phyloP scores from a whole-genome alignment of 2,329 filamentous ascomycete genomes.

The Dryadomyces quercus-mongolicae region DNA sequence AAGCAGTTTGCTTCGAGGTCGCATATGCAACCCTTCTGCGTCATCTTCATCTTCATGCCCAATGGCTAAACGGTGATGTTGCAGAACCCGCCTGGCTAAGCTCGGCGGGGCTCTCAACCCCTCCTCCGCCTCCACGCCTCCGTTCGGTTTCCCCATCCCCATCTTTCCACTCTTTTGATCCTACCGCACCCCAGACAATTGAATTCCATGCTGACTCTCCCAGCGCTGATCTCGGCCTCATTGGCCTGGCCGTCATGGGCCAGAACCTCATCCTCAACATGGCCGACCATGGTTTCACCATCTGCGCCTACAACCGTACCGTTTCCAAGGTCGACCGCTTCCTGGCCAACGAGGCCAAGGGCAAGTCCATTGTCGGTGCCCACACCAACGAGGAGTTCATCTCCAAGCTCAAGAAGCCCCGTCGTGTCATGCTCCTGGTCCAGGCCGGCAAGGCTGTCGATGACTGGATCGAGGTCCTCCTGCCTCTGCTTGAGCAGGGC shows the following conservation, averaged over 20 bases:
- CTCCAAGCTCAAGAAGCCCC: constrained; percentile 91
- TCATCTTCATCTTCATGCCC: background rate
- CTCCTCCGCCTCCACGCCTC: constrained; percentile 18
- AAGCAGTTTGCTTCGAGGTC: too few species aligned
- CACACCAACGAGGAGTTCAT: constrained; percentile 91
- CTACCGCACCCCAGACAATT: background rate
- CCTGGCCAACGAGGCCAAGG: constrained; percentile 82
- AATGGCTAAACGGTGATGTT: constrained; percentile 3
- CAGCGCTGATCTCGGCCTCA: constrained; percentile 84
- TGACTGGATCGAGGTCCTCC: constrained; percentile 93
- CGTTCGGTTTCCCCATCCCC: background rate
- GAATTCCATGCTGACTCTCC: background rate
- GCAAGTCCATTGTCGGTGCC: constrained; percentile 90
- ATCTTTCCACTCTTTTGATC: background rate
- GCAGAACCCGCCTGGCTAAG: constrained; percentile 63
- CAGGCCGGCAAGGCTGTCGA: constrained; percentile 97
- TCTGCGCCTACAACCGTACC: constrained; percentile 97
- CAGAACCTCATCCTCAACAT: constrained; percentile 86
- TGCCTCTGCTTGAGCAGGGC: constrained; percentile 69
- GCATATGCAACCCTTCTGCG: background rate
- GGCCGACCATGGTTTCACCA: constrained; percentile 87
- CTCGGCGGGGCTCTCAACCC: constrained; percentile 47
- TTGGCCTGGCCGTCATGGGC: constrained; percentile 84
- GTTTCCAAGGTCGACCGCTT: constrained; percentile 96
- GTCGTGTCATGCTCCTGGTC: constrained; percentile 96